Base-by-base conservation (phyloP, 1,284 basidiomycete species). In the Phlebopus sp. region DNA sequence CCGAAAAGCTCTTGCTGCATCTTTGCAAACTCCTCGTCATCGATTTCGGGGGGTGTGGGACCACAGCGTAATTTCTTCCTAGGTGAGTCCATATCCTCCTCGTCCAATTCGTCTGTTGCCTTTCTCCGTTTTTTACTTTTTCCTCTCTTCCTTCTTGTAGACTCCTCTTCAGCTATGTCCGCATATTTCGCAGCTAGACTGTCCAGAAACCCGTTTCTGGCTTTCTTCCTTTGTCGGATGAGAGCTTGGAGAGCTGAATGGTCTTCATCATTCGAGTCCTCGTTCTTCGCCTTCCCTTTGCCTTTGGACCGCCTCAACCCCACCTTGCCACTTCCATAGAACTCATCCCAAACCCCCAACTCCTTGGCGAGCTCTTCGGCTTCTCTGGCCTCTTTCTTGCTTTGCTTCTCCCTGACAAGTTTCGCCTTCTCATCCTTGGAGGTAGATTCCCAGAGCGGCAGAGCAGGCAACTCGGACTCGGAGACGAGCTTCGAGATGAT, bases 331-430 rank as follows among this genome's bases (percentile, higher is more conserved):
- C 72, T 81, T 1, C 92, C 93, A 62, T 90, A 97, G 60, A 97
- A 95, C 64, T 97, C 92, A 50, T 97, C 93, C 87, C 92, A 94
- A 7, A 97, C 89, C 10, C 92, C 94, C 14, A 97, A 71, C 57
- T 94, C 91, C 59, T 84, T 90, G 1, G 94, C 93, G 18, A 87
- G 69, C 38, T 81, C 74, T 64, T 97, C 94, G 1, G 94, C 94
- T 60, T 96, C 91, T 44, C 73, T 71, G 0, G 91, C 90, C 67
- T 95, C 92, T 63, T 83, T 84, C 53, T 82, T 76, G 1, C 84
- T 80, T 58, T 84, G 80, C 65, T 88, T 89, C 69, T 77, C 77
- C 38, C 93, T 78, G 19, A 83, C 79, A 51, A 85, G 75, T 52
- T 78, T 81, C 2, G 84, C 84, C 64, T 88, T 90, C 63, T 85